Evolutionary conservation across 2,329 filamentous ascomycete species (phyloP), one percentile per base, ranked within the genome.

Genomic region (Rhexocercosporidium sp.): DNA sequence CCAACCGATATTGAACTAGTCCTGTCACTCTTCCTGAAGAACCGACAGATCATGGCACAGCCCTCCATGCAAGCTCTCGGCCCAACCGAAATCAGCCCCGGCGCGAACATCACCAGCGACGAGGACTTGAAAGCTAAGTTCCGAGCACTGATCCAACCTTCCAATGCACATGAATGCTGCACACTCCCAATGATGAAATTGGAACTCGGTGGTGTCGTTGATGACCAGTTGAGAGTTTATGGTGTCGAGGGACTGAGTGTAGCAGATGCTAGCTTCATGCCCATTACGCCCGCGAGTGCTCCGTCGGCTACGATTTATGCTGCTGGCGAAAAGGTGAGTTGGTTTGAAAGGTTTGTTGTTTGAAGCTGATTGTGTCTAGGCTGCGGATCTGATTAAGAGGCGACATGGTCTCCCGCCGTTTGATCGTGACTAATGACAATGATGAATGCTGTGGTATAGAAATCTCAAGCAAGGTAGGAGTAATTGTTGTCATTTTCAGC

Each of bases 91-190:
- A 70, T 75, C 7, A 60, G 67, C 0, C 79, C 79, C 1, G 79
- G 78, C 5, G 65, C 94, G 18, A 90, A 87, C 0, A 91, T 95
- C 79, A 86, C 85, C 18, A 57, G 29, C 18, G 93, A 91, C 0
- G 91, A 93, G 8, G 91, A 94, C 62, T 82, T 97, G 70, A 97
- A 96, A 78, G 85, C 86, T 41, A 87, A 89, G 41, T 81, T 97
- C 53, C 84, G 85, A 14, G 84, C 84, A 34, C 86, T 91, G 20
- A 80, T 93, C 65, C 85, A 88, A 75, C 86, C 91, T 20, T 72
- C 80, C 2, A 80, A 81, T 61, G 82, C 80, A 62, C 82, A 84
- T 74, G 78, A 80, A 11, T 70, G 68, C 47, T 70, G 71, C 25
- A 64, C 71, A 1, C 44, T 66, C 3, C 39, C 71, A 3, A 72